Conservation (phyloP, 1,139 yeast genomes). For the Candida tunisiensis region DNA sequence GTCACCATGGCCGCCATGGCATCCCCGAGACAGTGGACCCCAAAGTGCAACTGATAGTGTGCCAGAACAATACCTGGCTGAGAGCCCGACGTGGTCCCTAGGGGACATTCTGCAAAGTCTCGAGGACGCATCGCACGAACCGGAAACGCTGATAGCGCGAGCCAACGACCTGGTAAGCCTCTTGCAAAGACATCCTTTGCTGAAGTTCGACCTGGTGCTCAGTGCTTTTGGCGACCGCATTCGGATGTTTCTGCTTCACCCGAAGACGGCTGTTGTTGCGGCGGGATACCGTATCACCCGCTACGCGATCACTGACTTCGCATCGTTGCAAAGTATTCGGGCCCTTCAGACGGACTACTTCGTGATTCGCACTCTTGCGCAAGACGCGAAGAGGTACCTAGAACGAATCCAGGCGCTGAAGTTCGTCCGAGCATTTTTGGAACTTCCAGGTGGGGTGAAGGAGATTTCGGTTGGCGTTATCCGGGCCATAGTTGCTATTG, state of each 20-base stretch:
- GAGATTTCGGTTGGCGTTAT: conserved; percentile 49
- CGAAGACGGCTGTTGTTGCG: conserved; percentile 47
- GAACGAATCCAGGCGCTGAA: conserved; percentile 75
- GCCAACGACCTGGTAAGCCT: conserved; percentile 49
- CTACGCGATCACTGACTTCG: conserved; percentile 37
- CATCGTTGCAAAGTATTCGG: conserved; percentile 28
- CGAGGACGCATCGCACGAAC: conserved; percentile 24
- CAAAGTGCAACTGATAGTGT: no score
- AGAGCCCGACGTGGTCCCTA: conserved; percentile 32
- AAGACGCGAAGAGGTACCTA: conserved; percentile 30
- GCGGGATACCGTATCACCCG: conserved; percentile 65
- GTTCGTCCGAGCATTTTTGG: conserved; percentile 45
- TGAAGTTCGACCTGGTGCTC: conserved; percentile 50
- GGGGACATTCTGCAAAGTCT: conserved; percentile 28
- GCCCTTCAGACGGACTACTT: conserved; percentile 41
- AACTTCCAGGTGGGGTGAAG: conserved; percentile 36
- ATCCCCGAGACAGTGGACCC: no score
- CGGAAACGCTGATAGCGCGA: conserved; percentile 33
- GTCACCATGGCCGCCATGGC: no score
- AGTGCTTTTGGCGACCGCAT: conserved; percentile 43
- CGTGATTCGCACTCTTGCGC: conserved; percentile 47
- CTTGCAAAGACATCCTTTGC: conserved; percentile 39
- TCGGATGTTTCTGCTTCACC: conserved; percentile 41
- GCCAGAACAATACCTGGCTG: no score
- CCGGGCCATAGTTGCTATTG: conserved; percentile 54